A percentile compares a stretch with the other conserved stretches of the same genome.
phyloP scores from a whole-genome alignment of 2,329 filamentous ascomycete species.

The Ophiostoma sp. region DNA sequence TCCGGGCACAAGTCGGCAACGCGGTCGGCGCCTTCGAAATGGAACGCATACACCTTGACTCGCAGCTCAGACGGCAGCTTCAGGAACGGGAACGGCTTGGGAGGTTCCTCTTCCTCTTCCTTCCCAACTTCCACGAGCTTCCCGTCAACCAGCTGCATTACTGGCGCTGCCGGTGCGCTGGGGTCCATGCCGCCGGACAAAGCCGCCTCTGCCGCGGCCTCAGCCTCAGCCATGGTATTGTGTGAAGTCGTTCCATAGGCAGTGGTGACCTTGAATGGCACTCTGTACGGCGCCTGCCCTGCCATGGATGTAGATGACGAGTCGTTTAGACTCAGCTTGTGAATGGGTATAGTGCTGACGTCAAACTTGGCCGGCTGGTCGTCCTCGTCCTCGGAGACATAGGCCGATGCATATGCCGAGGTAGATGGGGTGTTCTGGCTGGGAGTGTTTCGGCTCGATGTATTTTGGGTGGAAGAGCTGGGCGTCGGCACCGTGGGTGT shows the following conservation, averaged over 20 bases:
- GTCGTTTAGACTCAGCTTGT: conserved; percentile 42
- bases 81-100: conserved; percentile 58
- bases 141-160: not conserved
- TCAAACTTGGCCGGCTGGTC: conserved; percentile 35
- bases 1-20: conserved; percentile 62
- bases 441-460: conserved; percentile 21
- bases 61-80: conserved; percentile 65
- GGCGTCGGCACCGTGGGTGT: conserved; percentile 31
- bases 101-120: conserved; percentile 21
- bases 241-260: not conserved
- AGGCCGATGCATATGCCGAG: conserved; percentile 37
- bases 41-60: conserved; percentile 60
- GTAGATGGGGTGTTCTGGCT: conserved; percentile 30
- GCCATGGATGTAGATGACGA: conserved; percentile 24
- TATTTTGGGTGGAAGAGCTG: conserved; percentile 34
- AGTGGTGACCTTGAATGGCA: conserved; percentile 9
- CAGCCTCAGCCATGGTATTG: not conserved
- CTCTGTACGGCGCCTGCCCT: conserved; percentile 24
- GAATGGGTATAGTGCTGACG: conserved; percentile 36
- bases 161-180: not conserved
- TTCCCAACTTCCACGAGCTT: not conserved
- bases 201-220: not conserved
- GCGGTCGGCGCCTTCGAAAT: conserved; percentile 50
- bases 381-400: conserved; percentile 38
- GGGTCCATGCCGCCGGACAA: conserved; percentile 18